Conservation (phyloP, 2,329 filamentous ascomycete species). For the Phaeosphaeria sp. region DNA sequence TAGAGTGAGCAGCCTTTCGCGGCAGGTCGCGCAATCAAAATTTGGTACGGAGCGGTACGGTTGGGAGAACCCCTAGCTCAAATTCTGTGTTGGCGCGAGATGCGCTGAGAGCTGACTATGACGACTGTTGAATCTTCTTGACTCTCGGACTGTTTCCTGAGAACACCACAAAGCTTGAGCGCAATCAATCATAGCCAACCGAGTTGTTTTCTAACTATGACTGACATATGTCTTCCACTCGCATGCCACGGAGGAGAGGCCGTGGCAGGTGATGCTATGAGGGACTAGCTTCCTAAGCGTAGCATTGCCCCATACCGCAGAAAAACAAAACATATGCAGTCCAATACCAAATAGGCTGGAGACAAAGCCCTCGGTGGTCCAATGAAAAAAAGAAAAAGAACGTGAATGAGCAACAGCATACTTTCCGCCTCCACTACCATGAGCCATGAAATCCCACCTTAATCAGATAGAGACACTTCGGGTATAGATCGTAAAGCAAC, state of each 20-base stretch:
- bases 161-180: slow-evolving; percentile 14
- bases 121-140: not conserved
- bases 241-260: slow-evolving; percentile 13
- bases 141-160: slow-evolving; percentile 7
- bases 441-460: not conserved
- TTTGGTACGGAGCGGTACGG: slow-evolving; percentile 3
- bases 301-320: not conserved
- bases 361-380: not conserved
- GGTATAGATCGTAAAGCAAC: slow-evolving; percentile 13
- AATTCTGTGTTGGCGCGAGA: not conserved
- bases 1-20: not conserved
- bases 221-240: slow-evolving; percentile 9
- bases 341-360: slow-evolving; percentile 15
- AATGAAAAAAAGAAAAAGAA: not conserved
- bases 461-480: slow-evolving; percentile 1
- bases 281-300: not conserved
- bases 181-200: slow-evolving; percentile 19
- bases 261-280: slow-evolving; percentile 9
- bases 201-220: slow-evolving; percentile 14
- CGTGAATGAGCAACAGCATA: not conserved
- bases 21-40: slow-evolving; percentile 4
- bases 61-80: not conserved
- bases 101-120: not conserved
- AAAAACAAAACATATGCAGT: slow-evolving; percentile 8
- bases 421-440: not conserved